phyloP scores from a whole-genome alignment of 495 filamentous ascomycete genomes.

The Hyphodiscus hymeniophilus region DNA sequence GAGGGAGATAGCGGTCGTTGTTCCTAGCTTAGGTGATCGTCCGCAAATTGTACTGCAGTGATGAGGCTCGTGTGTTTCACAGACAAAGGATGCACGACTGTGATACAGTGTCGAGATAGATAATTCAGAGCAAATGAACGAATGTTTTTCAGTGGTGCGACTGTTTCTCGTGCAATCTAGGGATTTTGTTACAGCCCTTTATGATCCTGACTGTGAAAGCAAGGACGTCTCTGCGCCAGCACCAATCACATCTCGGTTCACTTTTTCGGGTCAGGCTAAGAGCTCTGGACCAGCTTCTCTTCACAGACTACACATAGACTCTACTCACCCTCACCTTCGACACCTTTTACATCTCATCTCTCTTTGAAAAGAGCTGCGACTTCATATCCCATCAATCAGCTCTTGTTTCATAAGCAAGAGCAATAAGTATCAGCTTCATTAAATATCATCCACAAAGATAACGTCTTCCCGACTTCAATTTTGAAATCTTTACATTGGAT shows the following conservation, averaged over 20 bases:
- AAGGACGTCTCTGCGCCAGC: not conserved
- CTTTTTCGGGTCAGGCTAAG: not conserved
- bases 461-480: constrained; percentile 6
- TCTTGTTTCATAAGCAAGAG: constrained; percentile 9
- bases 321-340: not conserved
- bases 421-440: constrained; percentile 8
- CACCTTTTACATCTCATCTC: not conserved
- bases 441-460: not conserved
- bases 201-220: too few species aligned
- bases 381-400: not conserved
- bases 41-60: not conserved
- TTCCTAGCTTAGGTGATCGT: constrained; percentile 14
- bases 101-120: too few species aligned
- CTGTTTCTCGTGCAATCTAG: too few species aligned
- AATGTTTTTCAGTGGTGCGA: too few species aligned
- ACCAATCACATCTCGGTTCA: not conserved
- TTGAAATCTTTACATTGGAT: constrained; percentile 14
- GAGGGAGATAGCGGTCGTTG: constrained; percentile 2
- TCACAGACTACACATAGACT: too few species aligned
- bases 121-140: too few species aligned
- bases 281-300: not conserved
- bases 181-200: too few species aligned
- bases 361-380: not conserved
- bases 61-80: not conserved
- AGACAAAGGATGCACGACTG: not conserved